Conservation (phyloP, 2,329 filamentous ascomycete species). For the Alternaria panax region DNA sequence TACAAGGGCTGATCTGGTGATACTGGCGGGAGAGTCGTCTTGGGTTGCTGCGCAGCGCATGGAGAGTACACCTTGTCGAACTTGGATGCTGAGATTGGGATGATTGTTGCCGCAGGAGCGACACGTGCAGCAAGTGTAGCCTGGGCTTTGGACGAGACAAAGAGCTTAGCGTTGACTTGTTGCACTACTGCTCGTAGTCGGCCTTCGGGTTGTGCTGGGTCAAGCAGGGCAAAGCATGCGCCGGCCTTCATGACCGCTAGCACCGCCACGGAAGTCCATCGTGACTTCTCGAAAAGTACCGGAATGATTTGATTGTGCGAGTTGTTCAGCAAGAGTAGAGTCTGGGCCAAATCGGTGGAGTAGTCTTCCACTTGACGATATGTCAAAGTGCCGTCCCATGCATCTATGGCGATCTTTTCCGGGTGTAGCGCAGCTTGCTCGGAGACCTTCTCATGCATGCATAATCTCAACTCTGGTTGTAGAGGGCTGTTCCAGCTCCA, state of each 20-base stretch:
- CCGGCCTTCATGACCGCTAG: conserved; percentile 52
- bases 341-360: conserved; percentile 41
- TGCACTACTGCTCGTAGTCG: conserved; percentile 42
- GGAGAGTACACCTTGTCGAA: conserved; percentile 40
- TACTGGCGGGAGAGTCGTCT: conserved; percentile 34
- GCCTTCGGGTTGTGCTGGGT: conserved; percentile 48
- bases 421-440: conserved; percentile 47
- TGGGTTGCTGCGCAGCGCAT: conserved; percentile 37
- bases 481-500: conserved; percentile 59
- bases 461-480: conserved; percentile 54
- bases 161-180: conserved; percentile 37
- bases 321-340: conserved; percentile 33
- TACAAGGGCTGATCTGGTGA: conserved; percentile 39
- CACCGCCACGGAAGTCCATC: conserved; percentile 50
- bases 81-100: conserved; percentile 45
- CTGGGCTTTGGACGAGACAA: conserved; percentile 42
- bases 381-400: conserved; percentile 49
- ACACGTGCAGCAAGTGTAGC: conserved; percentile 38
- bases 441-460: conserved; percentile 58
- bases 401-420: conserved; percentile 48
- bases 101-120: conserved; percentile 39
- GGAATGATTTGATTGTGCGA: conserved; percentile 45
- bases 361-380: conserved; percentile 47
- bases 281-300: conserved; percentile 51
- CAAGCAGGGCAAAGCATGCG: conserved; percentile 47